Conservation (phyloP, 345 rosid species). For the Dipteronia dyeriana region DNA sequence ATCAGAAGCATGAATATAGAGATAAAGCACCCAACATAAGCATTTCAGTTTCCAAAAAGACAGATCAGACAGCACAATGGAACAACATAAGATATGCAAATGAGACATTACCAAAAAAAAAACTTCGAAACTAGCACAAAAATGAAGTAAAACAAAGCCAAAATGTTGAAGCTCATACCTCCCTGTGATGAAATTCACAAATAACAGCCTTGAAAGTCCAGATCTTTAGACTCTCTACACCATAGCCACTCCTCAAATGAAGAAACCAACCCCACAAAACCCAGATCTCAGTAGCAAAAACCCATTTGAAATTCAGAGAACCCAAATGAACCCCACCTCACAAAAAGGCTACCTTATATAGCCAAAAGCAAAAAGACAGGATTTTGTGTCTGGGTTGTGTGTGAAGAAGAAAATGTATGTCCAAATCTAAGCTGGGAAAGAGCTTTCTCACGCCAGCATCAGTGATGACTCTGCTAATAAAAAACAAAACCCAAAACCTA, state of each 20-base stretch:
- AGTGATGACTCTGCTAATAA: not conserved
- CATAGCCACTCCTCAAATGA: conserved; percentile 21
- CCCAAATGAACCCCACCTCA: no score
- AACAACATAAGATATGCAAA: conserved; percentile 8
- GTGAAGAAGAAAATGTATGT: conserved; percentile 26
- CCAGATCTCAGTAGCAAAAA: conserved; percentile 50
- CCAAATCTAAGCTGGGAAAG: conserved; percentile 68
- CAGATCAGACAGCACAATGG: conserved; percentile 30
- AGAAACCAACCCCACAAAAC: not conserved
- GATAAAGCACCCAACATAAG: not conserved
- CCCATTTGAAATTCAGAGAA: conserved; percentile 15
- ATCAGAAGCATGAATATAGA: not conserved
- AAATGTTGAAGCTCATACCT: conserved; percentile 34
- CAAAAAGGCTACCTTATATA: conserved; percentile 29
- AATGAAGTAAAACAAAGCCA: not conserved
- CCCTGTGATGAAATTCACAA: conserved; percentile 22
- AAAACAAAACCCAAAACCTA: no score
- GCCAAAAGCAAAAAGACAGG: conserved; percentile 28
- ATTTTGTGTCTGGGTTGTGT: conserved; percentile 31
- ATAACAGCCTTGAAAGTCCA: conserved; percentile 30
- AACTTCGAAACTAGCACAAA: not conserved
- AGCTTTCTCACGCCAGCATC: conserved; percentile 50
- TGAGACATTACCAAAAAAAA: not conserved
- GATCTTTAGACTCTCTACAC: conserved; percentile 48
- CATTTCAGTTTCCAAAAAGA: conserved; percentile 20